Evolutionary conservation across 805 yeast genomes (phyloP).

Genomic region (Starmera dryadoides): DNA sequence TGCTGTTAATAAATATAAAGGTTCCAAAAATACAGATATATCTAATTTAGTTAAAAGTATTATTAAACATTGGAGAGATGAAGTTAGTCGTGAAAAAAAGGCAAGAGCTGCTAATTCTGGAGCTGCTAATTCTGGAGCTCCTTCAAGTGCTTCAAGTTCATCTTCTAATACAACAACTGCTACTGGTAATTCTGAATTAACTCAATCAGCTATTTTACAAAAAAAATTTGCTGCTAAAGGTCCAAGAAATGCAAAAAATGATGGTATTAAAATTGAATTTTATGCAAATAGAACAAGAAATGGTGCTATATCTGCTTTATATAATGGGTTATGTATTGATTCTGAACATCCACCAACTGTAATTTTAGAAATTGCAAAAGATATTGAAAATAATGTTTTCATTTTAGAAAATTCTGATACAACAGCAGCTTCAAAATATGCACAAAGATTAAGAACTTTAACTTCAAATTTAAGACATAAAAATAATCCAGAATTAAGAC

Average conservation of each 20-base stretch:
- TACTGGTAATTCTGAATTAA: conserved; percentile 11
- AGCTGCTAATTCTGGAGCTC: conserved; percentile 3
- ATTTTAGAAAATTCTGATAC: conserved; percentile 50
- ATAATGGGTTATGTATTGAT: conserved; percentile 84
- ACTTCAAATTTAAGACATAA: conserved; percentile 84
- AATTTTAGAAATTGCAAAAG: conserved; percentile 56
- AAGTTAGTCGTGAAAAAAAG: conserved; percentile 60
- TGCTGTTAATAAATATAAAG: conserved; percentile 82
- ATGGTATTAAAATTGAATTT: conserved; percentile 64
- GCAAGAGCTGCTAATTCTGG: conserved; percentile 6
- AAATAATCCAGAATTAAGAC: conserved; percentile 80
- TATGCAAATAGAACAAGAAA: conserved; percentile 79
- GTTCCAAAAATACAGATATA: conserved; percentile 59
- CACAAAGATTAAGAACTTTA: conserved; percentile 79
- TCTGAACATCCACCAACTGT: conserved; percentile 54
- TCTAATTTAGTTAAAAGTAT: conserved; percentile 69
- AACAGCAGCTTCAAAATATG: conserved; percentile 48
- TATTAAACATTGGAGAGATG: conserved; percentile 86
- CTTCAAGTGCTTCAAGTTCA: not conserved
- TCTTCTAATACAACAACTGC: conserved; percentile 4
- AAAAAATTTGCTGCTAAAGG: conserved; percentile 39
- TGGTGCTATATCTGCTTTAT: conserved; percentile 74
- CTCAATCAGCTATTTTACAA: conserved; percentile 16
- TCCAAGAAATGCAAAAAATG: conserved; percentile 75
- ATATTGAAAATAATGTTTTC: conserved; percentile 69